Evolutionary conservation across 2,329 filamentous ascomycete species (phyloP).

Genomic region (Xylaria polymorpha): DNA sequence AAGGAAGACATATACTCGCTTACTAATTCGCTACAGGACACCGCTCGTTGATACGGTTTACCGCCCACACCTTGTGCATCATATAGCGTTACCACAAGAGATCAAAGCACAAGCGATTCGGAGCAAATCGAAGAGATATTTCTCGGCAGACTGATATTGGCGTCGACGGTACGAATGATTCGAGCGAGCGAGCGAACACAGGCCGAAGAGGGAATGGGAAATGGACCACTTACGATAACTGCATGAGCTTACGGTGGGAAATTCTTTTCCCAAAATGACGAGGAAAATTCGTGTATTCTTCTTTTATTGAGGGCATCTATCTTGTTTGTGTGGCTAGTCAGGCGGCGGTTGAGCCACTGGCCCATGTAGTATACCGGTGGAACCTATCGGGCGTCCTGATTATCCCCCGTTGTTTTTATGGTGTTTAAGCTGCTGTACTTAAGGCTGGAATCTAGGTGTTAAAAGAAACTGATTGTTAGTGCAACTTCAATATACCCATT

Average conservation of each 20-base stretch:
- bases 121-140: constrained; percentile 77
- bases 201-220: constrained; percentile 18
- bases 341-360: constrained; percentile 8
- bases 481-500: constrained; percentile 34
- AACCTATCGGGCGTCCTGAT: constrained; percentile 14
- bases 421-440: constrained; percentile 9
- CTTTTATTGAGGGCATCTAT: constrained; percentile 11
- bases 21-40: constrained; percentile 38
- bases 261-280: constrained; percentile 14
- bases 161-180: constrained; percentile 6
- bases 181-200: constrained; percentile 5
- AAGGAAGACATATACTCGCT: constrained; percentile 2
- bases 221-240: constrained; percentile 25
- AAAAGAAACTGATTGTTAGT: constrained; percentile 24
- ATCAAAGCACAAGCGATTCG: constrained; percentile 75
- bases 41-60: constrained; percentile 49
- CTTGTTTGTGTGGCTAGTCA: constrained; percentile 13
- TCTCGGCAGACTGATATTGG: constrained; percentile 68
- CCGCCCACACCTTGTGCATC: constrained; percentile 88
- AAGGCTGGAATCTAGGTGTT: constrained; percentile 12
- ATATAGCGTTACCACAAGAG: constrained; percentile 77
- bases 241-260: constrained; percentile 26
- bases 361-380: constrained; percentile 33
- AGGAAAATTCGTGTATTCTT: constrained; percentile 24
- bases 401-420: constrained; percentile 14